Conservation (phyloP, 805 yeast genomes). For the Yarrowia deformans region DNA sequence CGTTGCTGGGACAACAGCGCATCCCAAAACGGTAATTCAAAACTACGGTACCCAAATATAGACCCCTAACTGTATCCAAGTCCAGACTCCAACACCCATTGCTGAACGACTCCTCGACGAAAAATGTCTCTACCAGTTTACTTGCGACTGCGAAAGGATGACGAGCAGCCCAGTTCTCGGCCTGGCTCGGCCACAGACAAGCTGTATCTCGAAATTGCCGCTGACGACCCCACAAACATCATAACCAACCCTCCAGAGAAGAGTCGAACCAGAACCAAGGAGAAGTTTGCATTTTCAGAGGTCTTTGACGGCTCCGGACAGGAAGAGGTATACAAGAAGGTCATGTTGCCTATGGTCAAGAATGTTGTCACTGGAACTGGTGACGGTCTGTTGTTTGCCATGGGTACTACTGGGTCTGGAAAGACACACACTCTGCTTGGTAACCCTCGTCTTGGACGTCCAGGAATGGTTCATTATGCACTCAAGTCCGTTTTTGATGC, state of each 20-base stretch:
- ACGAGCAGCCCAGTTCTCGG: conserved; percentile 17
- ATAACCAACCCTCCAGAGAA: conserved; percentile 46
- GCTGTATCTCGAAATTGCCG: conserved; percentile 46
- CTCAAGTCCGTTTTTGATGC: conserved; percentile 51
- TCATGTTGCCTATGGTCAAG: conserved; percentile 51
- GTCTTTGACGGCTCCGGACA: conserved; percentile 51
- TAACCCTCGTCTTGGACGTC: conserved; percentile 45
- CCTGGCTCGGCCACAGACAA: conserved; percentile 42
- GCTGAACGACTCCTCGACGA: conserved; percentile 21
- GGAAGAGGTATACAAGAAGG: conserved; percentile 51
- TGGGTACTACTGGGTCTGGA: conserved; percentile 65
- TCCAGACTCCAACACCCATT: background rate
- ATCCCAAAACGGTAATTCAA: conserved; percentile 34
- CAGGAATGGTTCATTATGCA: conserved; percentile 53
- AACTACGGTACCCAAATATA: conserved; percentile 27
- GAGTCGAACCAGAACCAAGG: conserved; percentile 44
- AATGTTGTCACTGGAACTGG: conserved; percentile 47
- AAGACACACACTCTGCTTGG: conserved; percentile 52
- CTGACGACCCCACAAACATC: conserved; percentile 43
- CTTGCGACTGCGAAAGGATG: conserved; percentile 51
- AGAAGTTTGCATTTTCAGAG: conserved; percentile 49
- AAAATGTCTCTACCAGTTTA: conserved; percentile 50
- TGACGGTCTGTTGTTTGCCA: conserved; percentile 57
- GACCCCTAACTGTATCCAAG: conserved; percentile 30
- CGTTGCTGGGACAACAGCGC: conserved; percentile 17